These are phyloP conservation scores for Pythium vanterpoolii DNA, from an alignment of 352 stramenopile genomes.

Conservation along the genomic window DNA sequence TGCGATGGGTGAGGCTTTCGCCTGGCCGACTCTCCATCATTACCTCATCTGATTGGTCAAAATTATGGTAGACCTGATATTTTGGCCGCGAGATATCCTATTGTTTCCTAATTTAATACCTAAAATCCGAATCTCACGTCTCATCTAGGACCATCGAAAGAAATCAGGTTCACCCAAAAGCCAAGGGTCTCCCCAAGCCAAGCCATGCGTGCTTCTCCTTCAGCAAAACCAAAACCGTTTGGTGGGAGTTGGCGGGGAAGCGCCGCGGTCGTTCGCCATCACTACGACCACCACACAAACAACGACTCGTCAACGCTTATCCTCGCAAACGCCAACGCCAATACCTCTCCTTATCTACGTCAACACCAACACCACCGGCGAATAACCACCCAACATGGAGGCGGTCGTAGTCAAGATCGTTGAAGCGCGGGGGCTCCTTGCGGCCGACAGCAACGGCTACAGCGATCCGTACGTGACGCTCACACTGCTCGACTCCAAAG, in stretches of 20 bases:
- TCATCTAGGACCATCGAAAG: background rate
- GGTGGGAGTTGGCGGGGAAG: background rate
- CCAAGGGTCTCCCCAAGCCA: constrained; percentile 14
- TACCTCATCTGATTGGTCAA: no score
- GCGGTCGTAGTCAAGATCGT: constrained; percentile 46
- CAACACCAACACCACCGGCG: background rate
- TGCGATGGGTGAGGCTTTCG: no score
- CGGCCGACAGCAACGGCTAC: constrained; percentile 60
- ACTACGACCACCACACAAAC: background rate
- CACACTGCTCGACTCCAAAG: constrained; percentile 67
- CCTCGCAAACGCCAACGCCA: background rate
- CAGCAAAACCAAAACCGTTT: background rate
- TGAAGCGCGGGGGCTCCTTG: constrained; percentile 60
- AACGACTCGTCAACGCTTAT: background rate
- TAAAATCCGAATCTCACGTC: constrained; percentile 5
- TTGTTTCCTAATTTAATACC: background rate
- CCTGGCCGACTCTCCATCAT: no score
- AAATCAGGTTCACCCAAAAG: constrained; percentile 6
- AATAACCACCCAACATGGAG: constrained; percentile 14
- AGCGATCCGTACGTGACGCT: constrained; percentile 73
- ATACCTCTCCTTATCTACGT: no score
- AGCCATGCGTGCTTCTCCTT: background rate
- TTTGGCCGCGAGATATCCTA: background rate
- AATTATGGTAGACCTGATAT: no score
- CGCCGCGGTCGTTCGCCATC: background rate